Conservation (phyloP, 129 eudicot species). For the Solidago caesia region DNA sequence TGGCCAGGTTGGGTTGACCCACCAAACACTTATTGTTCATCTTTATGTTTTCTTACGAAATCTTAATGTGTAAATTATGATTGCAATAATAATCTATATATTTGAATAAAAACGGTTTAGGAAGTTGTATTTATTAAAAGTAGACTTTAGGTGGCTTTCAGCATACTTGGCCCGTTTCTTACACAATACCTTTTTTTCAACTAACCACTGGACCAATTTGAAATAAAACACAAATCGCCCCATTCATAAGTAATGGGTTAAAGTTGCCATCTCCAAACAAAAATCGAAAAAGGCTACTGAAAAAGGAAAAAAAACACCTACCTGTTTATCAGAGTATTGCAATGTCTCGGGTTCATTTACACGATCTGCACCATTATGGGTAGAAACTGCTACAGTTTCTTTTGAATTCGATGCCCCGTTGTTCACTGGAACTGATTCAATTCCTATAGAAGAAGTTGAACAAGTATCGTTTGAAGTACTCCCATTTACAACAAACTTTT, state of each 20-base stretch:
- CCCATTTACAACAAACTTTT: neutral
- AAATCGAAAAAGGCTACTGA: neutral
- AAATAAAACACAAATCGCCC: neutral
- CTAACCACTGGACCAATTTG: neutral
- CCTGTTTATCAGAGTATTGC: slow-evolving; percentile 36
- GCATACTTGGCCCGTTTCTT: too few relatives aligned
- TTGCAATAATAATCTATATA: too few relatives aligned
- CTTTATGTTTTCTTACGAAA: too few relatives aligned
- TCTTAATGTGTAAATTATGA: too few relatives aligned
- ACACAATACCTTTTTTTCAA: too few relatives aligned
- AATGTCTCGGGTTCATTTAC: slow-evolving; percentile 33
- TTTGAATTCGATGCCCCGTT: neutral
- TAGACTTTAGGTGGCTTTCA: too few relatives aligned
- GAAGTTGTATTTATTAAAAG: too few relatives aligned
- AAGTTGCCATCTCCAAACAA: neutral
- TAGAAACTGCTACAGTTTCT: neutral
- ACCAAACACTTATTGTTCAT: too few relatives aligned
- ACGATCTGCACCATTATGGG: neutral
- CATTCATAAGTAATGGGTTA: neutral
- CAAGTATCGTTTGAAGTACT: neutral
- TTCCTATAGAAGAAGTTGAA: neutral
- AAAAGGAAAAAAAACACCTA: slow-evolving; percentile 15
- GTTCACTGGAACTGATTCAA: neutral
- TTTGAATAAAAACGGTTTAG: too few relatives aligned
- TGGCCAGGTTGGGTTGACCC: too few relatives aligned